These are phyloP conservation scores for Aspergillus funiculosus DNA, from an alignment of 495 filamentous ascomycete species.

Conservation along the genomic window DNA sequence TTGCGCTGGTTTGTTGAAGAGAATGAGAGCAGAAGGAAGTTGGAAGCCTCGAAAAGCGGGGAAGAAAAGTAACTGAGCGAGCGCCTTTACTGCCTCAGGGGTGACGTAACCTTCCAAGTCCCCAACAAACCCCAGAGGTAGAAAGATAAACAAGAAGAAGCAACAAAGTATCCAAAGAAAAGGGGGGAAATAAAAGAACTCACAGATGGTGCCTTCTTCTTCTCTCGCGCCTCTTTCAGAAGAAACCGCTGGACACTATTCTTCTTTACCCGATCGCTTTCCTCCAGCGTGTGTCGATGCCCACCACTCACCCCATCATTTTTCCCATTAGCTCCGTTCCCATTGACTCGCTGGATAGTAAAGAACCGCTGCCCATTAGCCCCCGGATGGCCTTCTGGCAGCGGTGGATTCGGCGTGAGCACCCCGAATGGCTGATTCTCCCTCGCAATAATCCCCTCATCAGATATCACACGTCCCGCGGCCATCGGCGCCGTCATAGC, in stretches of 20 bases:
- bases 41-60: slow-evolving; percentile 5
- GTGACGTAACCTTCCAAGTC: slow-evolving; percentile 23
- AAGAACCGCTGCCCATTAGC: slow-evolving; percentile 54
- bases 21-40: not conserved
- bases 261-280: slow-evolving; percentile 82
- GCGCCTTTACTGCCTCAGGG: not conserved
- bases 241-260: slow-evolving; percentile 67
- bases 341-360: slow-evolving; percentile 72
- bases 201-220: slow-evolving; percentile 58
- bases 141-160: not conserved
- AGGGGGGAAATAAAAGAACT: slow-evolving; percentile 23
- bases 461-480: not conserved
- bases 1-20: not conserved
- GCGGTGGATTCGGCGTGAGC: slow-evolving; percentile 30
- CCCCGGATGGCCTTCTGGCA: slow-evolving; percentile 40
- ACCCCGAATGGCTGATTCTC: slow-evolving; percentile 38
- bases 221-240: slow-evolving; percentile 61
- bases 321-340: slow-evolving; percentile 69
- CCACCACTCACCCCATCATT: slow-evolving; percentile 57
- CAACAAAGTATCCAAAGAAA: slow-evolving; percentile 14
- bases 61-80: not conserved
- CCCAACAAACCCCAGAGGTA: no score
- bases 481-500: not conserved
- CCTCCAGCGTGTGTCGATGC: slow-evolving; percentile 71
- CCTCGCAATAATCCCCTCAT: slow-evolving; percentile 1